Conservation (phyloP, 1,284 basidiomycete species). For the Cryptococcus wingfieldii region DNA sequence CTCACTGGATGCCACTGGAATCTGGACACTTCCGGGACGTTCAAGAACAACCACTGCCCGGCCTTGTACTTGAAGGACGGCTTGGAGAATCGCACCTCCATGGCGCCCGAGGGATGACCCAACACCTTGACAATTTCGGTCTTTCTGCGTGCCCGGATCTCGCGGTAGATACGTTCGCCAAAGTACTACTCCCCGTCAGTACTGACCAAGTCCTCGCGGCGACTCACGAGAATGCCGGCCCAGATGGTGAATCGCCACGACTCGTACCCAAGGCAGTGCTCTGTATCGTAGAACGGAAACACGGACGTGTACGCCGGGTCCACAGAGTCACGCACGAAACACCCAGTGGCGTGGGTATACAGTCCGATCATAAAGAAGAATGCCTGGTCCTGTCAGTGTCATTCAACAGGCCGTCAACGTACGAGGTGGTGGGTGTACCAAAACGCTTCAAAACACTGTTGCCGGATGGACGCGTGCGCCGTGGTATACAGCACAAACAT, state of each 20-base stretch:
- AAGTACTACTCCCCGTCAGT: conserved; percentile 56
- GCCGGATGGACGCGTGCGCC: conserved; percentile 73
- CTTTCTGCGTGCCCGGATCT: conserved; percentile 66
- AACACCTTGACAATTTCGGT: conserved; percentile 65
- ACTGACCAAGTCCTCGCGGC: not conserved
- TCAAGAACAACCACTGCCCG: conserved; percentile 85
- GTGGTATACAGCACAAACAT: conserved; percentile 65
- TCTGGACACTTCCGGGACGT: conserved; percentile 74
- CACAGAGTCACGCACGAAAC: conserved; percentile 77
- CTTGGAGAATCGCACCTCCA: conserved; percentile 84
- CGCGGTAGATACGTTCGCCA: conserved; percentile 72
- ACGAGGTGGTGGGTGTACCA: conserved; percentile 54
- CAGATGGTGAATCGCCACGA: conserved; percentile 84
- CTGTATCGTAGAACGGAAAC: conserved; percentile 77
- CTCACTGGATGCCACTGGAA: conserved; percentile 85
- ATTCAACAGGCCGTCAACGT: not conserved
- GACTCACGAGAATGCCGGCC: conserved; percentile 62
- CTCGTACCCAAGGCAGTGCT: conserved; percentile 77
- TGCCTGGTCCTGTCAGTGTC: conserved; percentile 46
- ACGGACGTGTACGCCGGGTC: conserved; percentile 61
- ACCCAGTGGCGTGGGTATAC: conserved; percentile 82
- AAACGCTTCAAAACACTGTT: conserved; percentile 84
- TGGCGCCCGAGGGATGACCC: conserved; percentile 58
- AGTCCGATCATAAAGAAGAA: conserved; percentile 82
- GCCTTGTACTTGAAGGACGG: conserved; percentile 82